Percentiles rank a stretch among this genome's conserved stretches.
These are phyloP conservation scores for Mycena maculata DNA, from an alignment of 768 basidiomycete species.

Conservation along the genomic window DNA sequence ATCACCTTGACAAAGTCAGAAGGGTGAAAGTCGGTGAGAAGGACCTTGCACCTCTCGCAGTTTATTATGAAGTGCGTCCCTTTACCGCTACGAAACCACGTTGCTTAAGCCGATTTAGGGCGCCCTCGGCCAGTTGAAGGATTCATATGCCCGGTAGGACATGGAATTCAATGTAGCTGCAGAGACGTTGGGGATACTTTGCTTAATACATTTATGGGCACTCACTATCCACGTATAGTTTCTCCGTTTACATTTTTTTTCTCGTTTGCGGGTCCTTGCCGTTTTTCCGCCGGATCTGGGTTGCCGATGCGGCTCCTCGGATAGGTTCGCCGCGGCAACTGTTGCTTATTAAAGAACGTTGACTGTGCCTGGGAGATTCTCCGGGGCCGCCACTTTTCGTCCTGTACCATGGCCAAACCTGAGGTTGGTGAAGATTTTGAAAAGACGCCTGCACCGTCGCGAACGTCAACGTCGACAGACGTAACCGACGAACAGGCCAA, in stretches of 20 bases:
- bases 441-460: conserved; percentile 15
- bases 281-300: too few species aligned
- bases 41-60: conserved; percentile 65
- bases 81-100: background rate
- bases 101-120: conserved; percentile 11
- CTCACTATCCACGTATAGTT: too few species aligned
- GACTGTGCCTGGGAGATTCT: background rate
- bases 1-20: conserved; percentile 77
- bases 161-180: too few species aligned
- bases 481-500: conserved; percentile 24
- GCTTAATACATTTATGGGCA: too few species aligned
- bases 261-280: too few species aligned
- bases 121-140: conserved; percentile 28
- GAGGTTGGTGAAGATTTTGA: conserved; percentile 27
- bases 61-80: conserved; percentile 74
- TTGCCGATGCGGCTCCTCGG: too few species aligned
- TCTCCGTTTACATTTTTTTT: too few species aligned
- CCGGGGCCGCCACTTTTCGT: conserved; percentile 1
- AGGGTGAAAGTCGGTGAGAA: conserved; percentile 72
- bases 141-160: conserved; percentile 18
- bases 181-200: too few species aligned
- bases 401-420: conserved; percentile 29
- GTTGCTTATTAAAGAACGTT: conserved; percentile 2
- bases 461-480: conserved; percentile 25
- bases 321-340: conserved; percentile 11